Conservation (phyloP, 1,284 basidiomycete species). For the Blastosporella zonata region DNA sequence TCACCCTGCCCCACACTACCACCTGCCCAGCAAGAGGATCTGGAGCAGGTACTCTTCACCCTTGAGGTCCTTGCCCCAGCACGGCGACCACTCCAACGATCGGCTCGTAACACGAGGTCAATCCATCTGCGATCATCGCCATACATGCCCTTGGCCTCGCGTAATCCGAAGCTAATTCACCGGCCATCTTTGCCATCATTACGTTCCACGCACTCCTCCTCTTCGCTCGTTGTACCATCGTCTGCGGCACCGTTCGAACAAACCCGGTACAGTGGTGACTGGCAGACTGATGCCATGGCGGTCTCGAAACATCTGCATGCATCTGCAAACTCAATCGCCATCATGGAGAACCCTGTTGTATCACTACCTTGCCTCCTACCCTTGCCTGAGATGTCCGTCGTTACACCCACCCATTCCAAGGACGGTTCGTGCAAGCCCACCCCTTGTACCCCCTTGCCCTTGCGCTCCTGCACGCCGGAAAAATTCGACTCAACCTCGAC, state of each 20-base stretch:
- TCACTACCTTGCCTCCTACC: neutral
- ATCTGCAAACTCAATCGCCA: neutral
- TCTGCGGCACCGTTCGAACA: neutral
- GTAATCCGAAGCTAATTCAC: neutral
- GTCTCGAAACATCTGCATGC: slow-evolving; percentile 5
- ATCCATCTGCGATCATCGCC: neutral
- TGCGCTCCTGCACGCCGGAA: neutral
- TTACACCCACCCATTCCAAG: neutral
- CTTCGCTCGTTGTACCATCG: neutral
- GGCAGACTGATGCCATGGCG: slow-evolving; percentile 13
- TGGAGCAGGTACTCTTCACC: neutral
- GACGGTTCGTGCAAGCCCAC: neutral
- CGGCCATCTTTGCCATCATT: neutral
- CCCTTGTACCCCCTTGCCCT: no score
- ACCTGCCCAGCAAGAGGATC: neutral
- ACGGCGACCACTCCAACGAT: neutral
- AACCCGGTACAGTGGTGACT: slow-evolving; percentile 12
- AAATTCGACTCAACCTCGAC: neutral
- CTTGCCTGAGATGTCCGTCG: neutral
- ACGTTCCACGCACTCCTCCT: neutral
- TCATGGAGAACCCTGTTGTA: neutral
- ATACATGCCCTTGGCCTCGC: neutral
- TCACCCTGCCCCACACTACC: neutral
- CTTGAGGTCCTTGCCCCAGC: slow-evolving; percentile 8
- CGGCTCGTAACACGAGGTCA: slow-evolving; percentile 4